Base-by-base conservation (phyloP, 1,284 basidiomycete genomes). In the Mixia osmundae region DNA sequence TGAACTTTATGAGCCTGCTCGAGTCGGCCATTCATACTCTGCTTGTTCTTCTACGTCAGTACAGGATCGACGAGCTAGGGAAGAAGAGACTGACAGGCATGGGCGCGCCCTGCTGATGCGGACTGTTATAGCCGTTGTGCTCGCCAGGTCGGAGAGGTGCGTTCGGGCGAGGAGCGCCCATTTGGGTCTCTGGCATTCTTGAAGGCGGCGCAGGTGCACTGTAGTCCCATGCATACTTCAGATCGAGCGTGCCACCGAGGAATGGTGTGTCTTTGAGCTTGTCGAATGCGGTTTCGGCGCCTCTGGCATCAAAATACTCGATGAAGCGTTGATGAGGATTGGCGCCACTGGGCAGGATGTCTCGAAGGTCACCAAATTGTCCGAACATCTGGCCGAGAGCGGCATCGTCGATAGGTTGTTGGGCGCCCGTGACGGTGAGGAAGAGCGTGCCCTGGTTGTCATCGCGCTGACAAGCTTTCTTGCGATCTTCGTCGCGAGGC, bases 401-500 rank as follows among this genome's bases (percentile, higher is more conserved):
- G 35, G 71, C 69, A 42, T 89, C 79, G 41, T 78, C 71, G 31
- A 91, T 69, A 3, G 65, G 54, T 44, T 73, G 67, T 23, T 68
- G 67, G 2, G 70, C 66, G 45, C 69, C 70, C 41, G 69, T 67
- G 28, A 91, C 57, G 0, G 72, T 70, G 21, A 87, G 70, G 44
- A 82, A 66, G 3, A 94, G 59, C 4, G 76, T 76, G 10, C 87
- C 87, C 62, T 83, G 83, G 53, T 85, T 87, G 56, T 76, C 85
- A 34, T 87, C 80, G 30, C 72, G 67, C 38, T 82, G 77, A 36
- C 68, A 71, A 48, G 69, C 57, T 22, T 59, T 67, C 37, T 61
- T 54, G 42, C 75, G 72, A 38, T 95, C 83, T 47, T 78, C 49
- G 21, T 60, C 80, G 42, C 79, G 73, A 3, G 89, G 89, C 25